Evolutionary conservation across 805 yeast species (phyloP).

Genomic region (Scheffersomyces lignosus): DNA sequence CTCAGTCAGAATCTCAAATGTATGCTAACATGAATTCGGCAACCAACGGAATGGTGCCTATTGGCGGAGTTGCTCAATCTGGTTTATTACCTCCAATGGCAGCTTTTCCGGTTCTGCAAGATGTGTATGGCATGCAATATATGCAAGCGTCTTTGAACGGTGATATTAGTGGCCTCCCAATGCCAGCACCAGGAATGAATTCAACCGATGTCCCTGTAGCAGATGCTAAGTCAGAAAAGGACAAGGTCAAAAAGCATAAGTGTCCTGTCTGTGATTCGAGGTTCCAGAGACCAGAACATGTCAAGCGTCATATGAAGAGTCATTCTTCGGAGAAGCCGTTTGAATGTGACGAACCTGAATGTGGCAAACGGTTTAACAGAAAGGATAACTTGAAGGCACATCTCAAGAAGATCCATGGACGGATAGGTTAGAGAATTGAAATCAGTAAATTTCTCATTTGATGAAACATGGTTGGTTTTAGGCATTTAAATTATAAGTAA

Average conservation of each 20-base stretch:
- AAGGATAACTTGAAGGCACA: constrained; percentile 63
- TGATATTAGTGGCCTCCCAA: not conserved
- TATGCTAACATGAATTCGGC: not conserved
- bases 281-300: constrained; percentile 74
- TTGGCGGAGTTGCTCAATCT: not conserved
- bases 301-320: constrained; percentile 60
- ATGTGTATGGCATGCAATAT: not conserved
- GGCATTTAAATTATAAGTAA: no score
- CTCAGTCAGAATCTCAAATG: no score
- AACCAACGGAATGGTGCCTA: not conserved
- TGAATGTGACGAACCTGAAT: constrained; percentile 50
- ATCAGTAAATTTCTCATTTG: no score
- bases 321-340: constrained; percentile 61
- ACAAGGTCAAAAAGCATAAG: constrained; percentile 53
- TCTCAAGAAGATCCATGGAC: constrained; percentile 59
- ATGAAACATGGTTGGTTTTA: no score
- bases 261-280: constrained; percentile 64
- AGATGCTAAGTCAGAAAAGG: constrained; percentile 32
- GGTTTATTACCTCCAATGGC: constrained; percentile 36
- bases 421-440: constrained; percentile 15
- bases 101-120: constrained; percentile 17
- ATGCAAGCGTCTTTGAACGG: no score
- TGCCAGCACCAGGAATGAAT: constrained; percentile 14
- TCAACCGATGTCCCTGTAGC: no score
- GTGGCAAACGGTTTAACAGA: constrained; percentile 58